Base-by-base conservation (phyloP, 257 asterid genomes). In the Lantana camara region DNA sequence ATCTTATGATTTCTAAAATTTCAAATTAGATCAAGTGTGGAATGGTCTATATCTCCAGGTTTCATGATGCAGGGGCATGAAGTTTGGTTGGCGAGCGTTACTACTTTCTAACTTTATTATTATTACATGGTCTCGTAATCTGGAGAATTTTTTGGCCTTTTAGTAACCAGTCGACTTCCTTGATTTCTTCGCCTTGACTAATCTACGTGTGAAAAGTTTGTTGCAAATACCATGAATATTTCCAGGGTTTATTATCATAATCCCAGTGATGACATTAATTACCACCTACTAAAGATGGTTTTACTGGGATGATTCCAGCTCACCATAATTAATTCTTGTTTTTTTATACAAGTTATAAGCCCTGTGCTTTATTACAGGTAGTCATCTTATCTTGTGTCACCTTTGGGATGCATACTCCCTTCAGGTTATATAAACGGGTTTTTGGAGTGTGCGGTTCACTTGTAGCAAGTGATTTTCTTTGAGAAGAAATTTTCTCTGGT, bases 241-340 rank as follows among this genome's bases (percentile, higher is more conserved):
- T 63, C 67, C 70, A 34, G 50, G 42, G 51, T 74, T 41, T 49
- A 64, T 73, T 71, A 59, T 68, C 38, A 44, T 59, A 57, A 66
- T 55, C 64, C 47, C 22, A 41, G 40, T 37, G 56, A 50, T 35
- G 29, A 49, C 76, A 74, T 70, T 78, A 71, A 72, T 68, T 73
- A 23, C 73, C 24, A 75, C 84, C 77, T 74, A 63, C 80, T 67
- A 75, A 57, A 78, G 69, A 75, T 71, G 24, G 42, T 59, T 56
- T 56, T 34, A 66, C 46, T 62, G 46, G 60, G 68, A 37, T 56
- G 59, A 22, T 67, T 62, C 63, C 75, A 47, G 47, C 66, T 54
- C 69, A 58, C 40, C 57, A 60, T 73, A 74, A 65, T 68, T 62
- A 51, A 37, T 68, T 35, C 63, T 47, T 61, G 61, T 60, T 67